These are phyloP conservation scores for Colletotrichum godetiae DNA, from an alignment of 2,329 filamentous ascomycete genomes.

Conservation along the genomic window DNA sequence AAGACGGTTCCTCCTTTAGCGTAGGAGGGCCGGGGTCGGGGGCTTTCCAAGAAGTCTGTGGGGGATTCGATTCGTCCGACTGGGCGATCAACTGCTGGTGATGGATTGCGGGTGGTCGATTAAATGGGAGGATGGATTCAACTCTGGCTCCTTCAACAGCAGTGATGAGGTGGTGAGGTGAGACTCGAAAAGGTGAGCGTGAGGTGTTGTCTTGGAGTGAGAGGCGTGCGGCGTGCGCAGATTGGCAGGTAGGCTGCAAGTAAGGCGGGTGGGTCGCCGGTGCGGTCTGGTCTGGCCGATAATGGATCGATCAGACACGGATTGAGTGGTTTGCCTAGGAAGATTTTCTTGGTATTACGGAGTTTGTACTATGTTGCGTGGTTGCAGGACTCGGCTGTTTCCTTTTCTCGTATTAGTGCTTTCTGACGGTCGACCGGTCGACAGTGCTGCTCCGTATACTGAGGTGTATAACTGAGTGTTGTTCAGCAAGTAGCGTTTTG, in stretches of 20 bases:
- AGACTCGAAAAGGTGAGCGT: background rate
- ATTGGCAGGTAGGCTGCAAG: background rate
- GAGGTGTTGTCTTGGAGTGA: background rate
- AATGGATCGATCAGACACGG: background rate
- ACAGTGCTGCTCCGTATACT: background rate
- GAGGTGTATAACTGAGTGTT: too few species aligned
- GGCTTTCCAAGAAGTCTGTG: background rate
- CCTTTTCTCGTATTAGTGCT: slow-evolving; percentile 23
- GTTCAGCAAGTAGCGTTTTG: background rate
- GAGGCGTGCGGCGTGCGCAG: too few species aligned
- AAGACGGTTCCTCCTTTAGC: background rate
- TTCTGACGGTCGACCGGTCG: slow-evolving; percentile 15
- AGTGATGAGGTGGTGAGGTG: background rate
- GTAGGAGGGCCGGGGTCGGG: background rate
- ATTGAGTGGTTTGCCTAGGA: background rate
- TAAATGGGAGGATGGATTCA: background rate
- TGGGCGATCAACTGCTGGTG: background rate
- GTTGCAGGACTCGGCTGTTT: slow-evolving; percentile 13
- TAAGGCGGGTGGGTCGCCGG: background rate
- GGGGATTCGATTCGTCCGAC: background rate
- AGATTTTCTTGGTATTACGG: slow-evolving; percentile 21
- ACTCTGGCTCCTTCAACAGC: background rate
- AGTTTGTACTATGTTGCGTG: slow-evolving; percentile 4
- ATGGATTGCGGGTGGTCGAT: background rate
- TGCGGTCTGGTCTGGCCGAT: slow-evolving; percentile 10